A percentile compares a stretch with the other conserved stretches of the same genome.
These are phyloP conservation scores for Alternaria conjuncta DNA, from an alignment of 2,329 filamentous ascomycete species.

Conservation along the genomic window DNA sequence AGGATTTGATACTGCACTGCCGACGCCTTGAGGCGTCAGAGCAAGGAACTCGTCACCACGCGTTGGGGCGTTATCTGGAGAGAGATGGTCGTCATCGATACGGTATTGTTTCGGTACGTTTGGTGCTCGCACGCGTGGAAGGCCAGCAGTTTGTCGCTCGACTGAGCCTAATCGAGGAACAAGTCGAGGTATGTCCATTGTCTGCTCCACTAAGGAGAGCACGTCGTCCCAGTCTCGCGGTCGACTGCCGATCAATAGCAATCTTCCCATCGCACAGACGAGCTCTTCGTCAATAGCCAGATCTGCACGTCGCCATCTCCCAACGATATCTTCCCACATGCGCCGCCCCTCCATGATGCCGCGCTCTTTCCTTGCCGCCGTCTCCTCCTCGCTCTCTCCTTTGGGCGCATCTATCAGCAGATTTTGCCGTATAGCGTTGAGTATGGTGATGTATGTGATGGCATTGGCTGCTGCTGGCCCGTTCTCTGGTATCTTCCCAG, in stretches of 20 bases:
- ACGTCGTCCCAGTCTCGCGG: slow-evolving; percentile 72
- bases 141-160: slow-evolving; percentile 33
- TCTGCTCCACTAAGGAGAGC: slow-evolving; percentile 78
- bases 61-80: slow-evolving; percentile 20
- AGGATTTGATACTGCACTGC: slow-evolving; percentile 35
- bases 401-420: slow-evolving; percentile 33
- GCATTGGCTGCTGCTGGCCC: slow-evolving; percentile 70
- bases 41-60: slow-evolving; percentile 45
- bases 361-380: slow-evolving; percentile 42
- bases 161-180: slow-evolving; percentile 46
- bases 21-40: slow-evolving; percentile 22
- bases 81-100: slow-evolving; percentile 38
- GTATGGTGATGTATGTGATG: slow-evolving; percentile 80
- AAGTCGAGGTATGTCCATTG: slow-evolving; percentile 74
- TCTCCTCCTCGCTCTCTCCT: slow-evolving; percentile 37
- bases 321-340: slow-evolving; percentile 81
- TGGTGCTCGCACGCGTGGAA: slow-evolving; percentile 47
- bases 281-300: slow-evolving; percentile 78
- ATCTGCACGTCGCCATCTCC: slow-evolving; percentile 75
- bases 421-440: slow-evolving; percentile 70
- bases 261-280: slow-evolving; percentile 78
- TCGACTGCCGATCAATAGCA: slow-evolving; percentile 70
- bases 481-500: slow-evolving; percentile 70
- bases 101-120: slow-evolving; percentile 32
- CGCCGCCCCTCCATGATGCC: slow-evolving; percentile 71